Conservation (phyloP, 202 grass and related monocot species). For the Saccharum hybrid region DNA sequence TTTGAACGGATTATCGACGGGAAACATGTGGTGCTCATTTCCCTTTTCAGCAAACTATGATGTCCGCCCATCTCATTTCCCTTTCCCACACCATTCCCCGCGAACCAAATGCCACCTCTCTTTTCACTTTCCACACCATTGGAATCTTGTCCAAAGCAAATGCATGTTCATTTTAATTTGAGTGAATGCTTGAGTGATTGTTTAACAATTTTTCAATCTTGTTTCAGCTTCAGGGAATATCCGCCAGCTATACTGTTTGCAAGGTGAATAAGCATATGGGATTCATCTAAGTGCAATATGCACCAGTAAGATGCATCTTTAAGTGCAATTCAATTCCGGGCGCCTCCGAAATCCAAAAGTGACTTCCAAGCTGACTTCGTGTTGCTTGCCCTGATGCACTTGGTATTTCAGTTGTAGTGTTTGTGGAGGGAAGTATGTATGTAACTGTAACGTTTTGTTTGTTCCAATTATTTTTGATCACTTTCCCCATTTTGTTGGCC, state of each 20-base stretch:
- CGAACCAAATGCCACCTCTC: not conserved
- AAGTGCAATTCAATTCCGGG: not conserved
- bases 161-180: not conserved
- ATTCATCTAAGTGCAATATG: not conserved
- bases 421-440: constrained; percentile 38
- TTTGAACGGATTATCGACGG: not conserved
- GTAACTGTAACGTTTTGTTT: constrained; percentile 11
- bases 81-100: not conserved
- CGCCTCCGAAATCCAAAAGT: not conserved
- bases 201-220: not conserved
- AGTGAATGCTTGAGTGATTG: constrained; percentile 6
- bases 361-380: constrained; percentile 22
- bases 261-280: constrained; percentile 66
- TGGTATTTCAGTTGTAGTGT: constrained; percentile 11
- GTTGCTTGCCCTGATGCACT: constrained; percentile 5
- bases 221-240: constrained; percentile 93
- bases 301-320: constrained; percentile 2
- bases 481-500: constrained; percentile 4
- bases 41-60: not conserved
- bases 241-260: constrained; percentile 91
- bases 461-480: constrained; percentile 43
- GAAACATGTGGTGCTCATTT: not conserved
- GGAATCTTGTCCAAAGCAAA: constrained; percentile 23
- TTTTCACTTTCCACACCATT: constrained; percentile 2
- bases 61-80: not conserved